Base-by-base conservation (phyloP, 2,329 filamentous ascomycete species). In the Sarocladiaceae sp. region DNA sequence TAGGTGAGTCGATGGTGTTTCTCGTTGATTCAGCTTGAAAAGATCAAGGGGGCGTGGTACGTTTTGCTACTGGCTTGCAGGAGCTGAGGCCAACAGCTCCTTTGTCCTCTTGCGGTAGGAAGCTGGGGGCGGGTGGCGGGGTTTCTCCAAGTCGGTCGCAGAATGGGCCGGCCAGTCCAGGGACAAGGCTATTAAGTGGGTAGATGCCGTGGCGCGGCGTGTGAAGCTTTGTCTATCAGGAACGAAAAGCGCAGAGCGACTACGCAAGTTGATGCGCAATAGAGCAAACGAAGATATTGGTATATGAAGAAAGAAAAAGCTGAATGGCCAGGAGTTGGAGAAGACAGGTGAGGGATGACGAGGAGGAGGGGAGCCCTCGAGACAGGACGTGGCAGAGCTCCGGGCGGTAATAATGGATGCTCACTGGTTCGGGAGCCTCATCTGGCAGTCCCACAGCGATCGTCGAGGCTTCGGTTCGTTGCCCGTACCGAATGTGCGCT, bases 101-200 rank as follows among this genome's bases (percentile, higher is more conserved):
- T 39, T 39, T 39, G 37, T 41, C 37, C 16, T 27, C 13, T 15
- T 41, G n/a, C 37, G 19, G 23, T 15, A 41, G 16, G 12, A 23
- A 41, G 37, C 29, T 41, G 37, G 37, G n/a, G 37, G 37, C 37
- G 37, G 18, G 40, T 32, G 18, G 40, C 40, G 40, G 40, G 40
- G 40, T 43, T 43, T 43, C 40, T 43, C 40, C 40, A 43, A 43
- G 26, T 33, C 11, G 50, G 48, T 52, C 49, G 51, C 51, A 52
- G 51, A 51, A 47, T 20, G 43, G 50, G 53, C 52, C 48, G 52
- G 51, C 45, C 42, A 37, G 46, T 48, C 45, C 21, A 29, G 39
- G 29, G 29, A 42, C 45, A 50, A 23, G 29, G 26, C 18, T 41
- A 41, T 27, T 41, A 41, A 41, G 37, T 41, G 37, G 37, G 37